A percentile compares a stretch with the other conserved stretches of the same genome.
phyloP scores from a whole-genome alignment of 257 asterid genomes.

The Rhazya stricta region DNA sequence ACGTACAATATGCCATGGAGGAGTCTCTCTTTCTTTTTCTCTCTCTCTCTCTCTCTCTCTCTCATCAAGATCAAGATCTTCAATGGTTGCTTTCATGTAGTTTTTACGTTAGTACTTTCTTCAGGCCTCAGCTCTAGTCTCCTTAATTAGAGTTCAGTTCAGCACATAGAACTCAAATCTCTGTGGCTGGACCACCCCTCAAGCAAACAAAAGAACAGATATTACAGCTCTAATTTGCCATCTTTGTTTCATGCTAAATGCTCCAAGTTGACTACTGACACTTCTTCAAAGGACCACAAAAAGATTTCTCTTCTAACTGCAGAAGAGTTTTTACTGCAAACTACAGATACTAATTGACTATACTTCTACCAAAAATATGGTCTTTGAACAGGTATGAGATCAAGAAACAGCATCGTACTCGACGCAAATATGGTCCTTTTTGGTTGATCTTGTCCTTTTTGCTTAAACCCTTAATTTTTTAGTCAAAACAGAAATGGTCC shows the following conservation, averaged over 20 bases:
- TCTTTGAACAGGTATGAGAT: neutral
- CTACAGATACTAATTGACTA: slow-evolving; percentile 4
- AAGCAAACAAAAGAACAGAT: neutral
- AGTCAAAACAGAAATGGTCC: slow-evolving; percentile 5
- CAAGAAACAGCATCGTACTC: neutral
- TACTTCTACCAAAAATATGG: neutral
- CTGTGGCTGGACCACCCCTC: slow-evolving; percentile 17
- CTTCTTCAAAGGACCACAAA: slow-evolving; percentile 19
- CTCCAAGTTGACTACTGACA: slow-evolving; percentile 13
- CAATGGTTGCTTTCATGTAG: slow-evolving; percentile 23
- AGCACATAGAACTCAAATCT: slow-evolving; percentile 17
- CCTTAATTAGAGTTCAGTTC: neutral
- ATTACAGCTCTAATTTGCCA: neutral
- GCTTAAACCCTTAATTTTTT: neutral
- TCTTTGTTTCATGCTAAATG: slow-evolving; percentile 14
- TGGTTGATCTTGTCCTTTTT: neutral
- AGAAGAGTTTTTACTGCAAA: neutral
- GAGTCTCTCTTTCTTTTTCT: neutral
- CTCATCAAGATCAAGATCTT: slow-evolving; percentile 8
- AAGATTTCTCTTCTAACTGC: neutral
- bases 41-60: no score
- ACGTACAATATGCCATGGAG: slow-evolving; percentile 16
- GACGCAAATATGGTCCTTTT: slow-evolving; percentile 6
- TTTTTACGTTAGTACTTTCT: slow-evolving; percentile 14
- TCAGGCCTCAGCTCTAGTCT: slow-evolving; percentile 13